Conservation (phyloP, 305 asterid genomes). For the Fraxinus baroniana region DNA sequence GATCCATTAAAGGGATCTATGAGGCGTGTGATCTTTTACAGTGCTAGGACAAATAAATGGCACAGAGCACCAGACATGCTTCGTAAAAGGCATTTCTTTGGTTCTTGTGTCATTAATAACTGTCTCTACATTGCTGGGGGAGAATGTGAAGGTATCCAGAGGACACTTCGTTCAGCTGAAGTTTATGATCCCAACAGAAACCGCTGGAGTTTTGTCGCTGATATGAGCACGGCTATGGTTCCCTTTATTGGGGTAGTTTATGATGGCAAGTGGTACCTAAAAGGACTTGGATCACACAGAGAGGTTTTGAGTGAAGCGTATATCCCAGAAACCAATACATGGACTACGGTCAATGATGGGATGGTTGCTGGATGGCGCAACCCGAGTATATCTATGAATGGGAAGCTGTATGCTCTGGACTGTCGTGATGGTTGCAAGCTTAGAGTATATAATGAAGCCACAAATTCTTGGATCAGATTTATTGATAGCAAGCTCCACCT, state of each 20-base stretch:
- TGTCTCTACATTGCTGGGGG: constrained; percentile 97
- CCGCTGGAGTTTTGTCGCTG: constrained; percentile 84
- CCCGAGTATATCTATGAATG: constrained; percentile 88
- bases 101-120: constrained; percentile 91
- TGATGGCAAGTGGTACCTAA: constrained; percentile 79
- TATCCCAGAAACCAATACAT: constrained; percentile 58
- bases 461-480: constrained; percentile 69
- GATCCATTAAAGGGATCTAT: constrained; percentile 86
- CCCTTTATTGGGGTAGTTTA: constrained; percentile 94
- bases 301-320: constrained; percentile 88
- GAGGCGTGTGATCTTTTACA: constrained; percentile 86
- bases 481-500: constrained; percentile 89
- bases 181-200: constrained; percentile 87
- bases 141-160: constrained; percentile 87
- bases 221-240: constrained; percentile 97
- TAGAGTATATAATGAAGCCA: constrained; percentile 65
- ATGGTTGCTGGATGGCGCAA: constrained; percentile 97
- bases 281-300: constrained; percentile 90
- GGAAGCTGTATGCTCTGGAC: constrained; percentile 89
- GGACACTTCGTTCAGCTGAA: constrained; percentile 92
- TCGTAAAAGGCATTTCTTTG: constrained; percentile 84
- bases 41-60: constrained; percentile 96
- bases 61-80: constrained; percentile 97
- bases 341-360: constrained; percentile 71
- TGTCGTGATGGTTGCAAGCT: constrained; percentile 94